Evolutionary conservation across 2,329 filamentous ascomycete species (phyloP).

Genomic region (Ascochyta viciae-villosae): DNA sequence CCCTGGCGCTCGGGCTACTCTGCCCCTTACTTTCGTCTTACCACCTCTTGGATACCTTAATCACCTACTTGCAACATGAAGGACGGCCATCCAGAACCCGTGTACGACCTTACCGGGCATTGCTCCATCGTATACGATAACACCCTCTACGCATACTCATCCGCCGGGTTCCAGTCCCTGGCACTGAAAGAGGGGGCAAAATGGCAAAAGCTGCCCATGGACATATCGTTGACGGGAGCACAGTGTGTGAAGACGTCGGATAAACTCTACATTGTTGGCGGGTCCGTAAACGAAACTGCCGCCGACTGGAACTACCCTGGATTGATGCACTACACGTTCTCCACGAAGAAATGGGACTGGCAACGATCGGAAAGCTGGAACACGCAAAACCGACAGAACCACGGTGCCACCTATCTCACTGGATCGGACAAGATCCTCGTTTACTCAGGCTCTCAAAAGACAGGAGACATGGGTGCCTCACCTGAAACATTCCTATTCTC

Average conservation of each 20-base stretch:
- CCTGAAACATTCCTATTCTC: slow-evolving; percentile 78
- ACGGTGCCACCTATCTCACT: slow-evolving; percentile 78
- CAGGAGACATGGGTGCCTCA: slow-evolving; percentile 62
- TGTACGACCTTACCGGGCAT: slow-evolving; percentile 73
- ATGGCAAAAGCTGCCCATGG: slow-evolving; percentile 73
- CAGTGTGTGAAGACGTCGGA: slow-evolving; percentile 77
- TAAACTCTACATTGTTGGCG: slow-evolving; percentile 83
- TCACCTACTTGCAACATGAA: slow-evolving; percentile 59
- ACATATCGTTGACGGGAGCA: slow-evolving; percentile 74
- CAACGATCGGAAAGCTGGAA: slow-evolving; percentile 59
- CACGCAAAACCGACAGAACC: slow-evolving; percentile 73
- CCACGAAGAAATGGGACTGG: slow-evolving; percentile 64
- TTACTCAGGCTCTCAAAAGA: slow-evolving; percentile 77
- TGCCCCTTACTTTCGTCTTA: slow-evolving; percentile 22
- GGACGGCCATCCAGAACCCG: slow-evolving; percentile 69
- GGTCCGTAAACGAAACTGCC: slow-evolving; percentile 53
- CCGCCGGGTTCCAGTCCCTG: slow-evolving; percentile 77
- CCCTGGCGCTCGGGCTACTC: slow-evolving; percentile 24
- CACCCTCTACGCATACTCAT: slow-evolving; percentile 83
- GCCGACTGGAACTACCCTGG: slow-evolving; percentile 68
- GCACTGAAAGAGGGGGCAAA: slow-evolving; percentile 70
- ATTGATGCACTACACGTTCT: slow-evolving; percentile 72
- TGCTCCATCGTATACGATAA: slow-evolving; percentile 84
- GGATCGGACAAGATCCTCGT: slow-evolving; percentile 75
- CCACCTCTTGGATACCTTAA: slow-evolving; percentile 18